Conservation (phyloP, 768 basidiomycete species). For the Hirschioporus abietinus region DNA sequence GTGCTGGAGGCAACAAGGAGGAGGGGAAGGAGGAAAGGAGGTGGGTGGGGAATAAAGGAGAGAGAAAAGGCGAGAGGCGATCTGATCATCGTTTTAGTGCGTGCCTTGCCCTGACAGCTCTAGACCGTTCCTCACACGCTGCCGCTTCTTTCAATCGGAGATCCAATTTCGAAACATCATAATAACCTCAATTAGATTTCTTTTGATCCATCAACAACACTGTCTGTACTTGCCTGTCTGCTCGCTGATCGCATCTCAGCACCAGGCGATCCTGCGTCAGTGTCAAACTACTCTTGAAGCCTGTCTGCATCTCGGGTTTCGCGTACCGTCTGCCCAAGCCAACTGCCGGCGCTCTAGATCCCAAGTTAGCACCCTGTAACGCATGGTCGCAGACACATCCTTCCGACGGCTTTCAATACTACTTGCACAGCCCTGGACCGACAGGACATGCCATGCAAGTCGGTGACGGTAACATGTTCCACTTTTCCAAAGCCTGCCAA, state of each 20-base stretch:
- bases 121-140: neutral
- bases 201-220: neutral
- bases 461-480: too few species aligned
- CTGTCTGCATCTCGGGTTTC: neutral
- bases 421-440: too few species aligned
- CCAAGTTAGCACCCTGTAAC: too few species aligned
- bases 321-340: too few species aligned
- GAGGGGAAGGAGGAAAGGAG: neutral
- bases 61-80: neutral
- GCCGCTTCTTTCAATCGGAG: neutral
- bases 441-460: too few species aligned
- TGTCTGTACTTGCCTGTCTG: too few species aligned
- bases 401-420: too few species aligned
- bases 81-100: neutral
- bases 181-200: neutral
- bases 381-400: too few species aligned
- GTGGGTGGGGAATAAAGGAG: neutral
- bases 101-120: neutral
- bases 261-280: neutral
- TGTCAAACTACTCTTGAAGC: neutral
- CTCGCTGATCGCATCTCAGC: neutral
- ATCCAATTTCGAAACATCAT: neutral
- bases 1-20: neutral
- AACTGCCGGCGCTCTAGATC: too few species aligned
- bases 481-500: too few species aligned